Percentiles rank a stretch among this genome's conserved stretches.
Conservation (phyloP, 2,329 filamentous ascomycete species). For the Exutisphaerella laricina region DNA sequence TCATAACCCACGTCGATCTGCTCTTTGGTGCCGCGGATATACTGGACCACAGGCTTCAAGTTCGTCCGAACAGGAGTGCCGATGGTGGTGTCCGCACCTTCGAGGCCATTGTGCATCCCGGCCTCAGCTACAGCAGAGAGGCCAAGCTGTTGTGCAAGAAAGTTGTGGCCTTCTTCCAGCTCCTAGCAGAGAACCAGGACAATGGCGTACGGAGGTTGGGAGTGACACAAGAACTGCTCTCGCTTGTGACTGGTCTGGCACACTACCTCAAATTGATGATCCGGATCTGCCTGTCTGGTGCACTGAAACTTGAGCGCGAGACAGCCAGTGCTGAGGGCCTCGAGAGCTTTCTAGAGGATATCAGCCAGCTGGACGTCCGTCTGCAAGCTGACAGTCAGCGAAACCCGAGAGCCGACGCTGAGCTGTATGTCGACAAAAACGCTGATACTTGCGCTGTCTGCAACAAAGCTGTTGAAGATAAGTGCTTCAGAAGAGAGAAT, state of each 20-base stretch:
- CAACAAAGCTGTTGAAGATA: constrained; percentile 85
- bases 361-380: constrained; percentile 74
- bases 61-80: constrained; percentile 35
- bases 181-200: constrained; percentile 92
- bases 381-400: constrained; percentile 62
- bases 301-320: constrained; percentile 85
- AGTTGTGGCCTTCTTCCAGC: constrained; percentile 93
- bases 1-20: constrained; percentile 93
- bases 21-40: constrained; percentile 84
- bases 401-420: constrained; percentile 39
- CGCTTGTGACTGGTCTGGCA: constrained; percentile 88
- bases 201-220: constrained; percentile 84
- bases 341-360: constrained; percentile 74
- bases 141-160: constrained; percentile 99
- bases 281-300: constrained; percentile 89
- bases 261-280: constrained; percentile 98
- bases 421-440: constrained; percentile 41
- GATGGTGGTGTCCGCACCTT: constrained; percentile 29
- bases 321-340: constrained; percentile 67
- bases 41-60: constrained; percentile 67
- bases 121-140: constrained; percentile 85
- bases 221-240: constrained; percentile 97
- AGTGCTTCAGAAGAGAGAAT: constrained; percentile 71
- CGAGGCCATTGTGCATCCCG: constrained; percentile 44
- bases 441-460: constrained; percentile 77